Evolutionary conservation across 768 basidiomycete species (phyloP).

Genomic region (Hemileccinum impolitum): DNA sequence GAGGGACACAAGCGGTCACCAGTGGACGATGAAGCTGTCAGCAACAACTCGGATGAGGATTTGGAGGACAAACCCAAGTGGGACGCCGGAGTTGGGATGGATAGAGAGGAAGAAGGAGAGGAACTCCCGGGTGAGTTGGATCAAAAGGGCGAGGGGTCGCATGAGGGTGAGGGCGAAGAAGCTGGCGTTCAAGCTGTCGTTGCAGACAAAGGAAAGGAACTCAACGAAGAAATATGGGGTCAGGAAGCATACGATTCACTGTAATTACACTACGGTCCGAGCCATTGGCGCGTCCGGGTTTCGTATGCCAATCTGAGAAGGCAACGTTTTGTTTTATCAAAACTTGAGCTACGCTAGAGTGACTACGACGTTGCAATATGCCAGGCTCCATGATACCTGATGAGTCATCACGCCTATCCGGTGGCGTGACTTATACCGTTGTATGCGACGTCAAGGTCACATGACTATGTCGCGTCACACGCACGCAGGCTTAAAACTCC

Average conservation of each 20-base stretch:
- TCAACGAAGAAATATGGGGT: constrained; percentile 4
- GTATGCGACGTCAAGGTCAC: no score
- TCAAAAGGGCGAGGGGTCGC: no score
- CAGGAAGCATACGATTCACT: constrained; percentile 3
- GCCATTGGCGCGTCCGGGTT: background rate
- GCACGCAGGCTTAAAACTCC: no score
- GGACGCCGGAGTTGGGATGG: background rate
- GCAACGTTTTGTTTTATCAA: no score
- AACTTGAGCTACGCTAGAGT: background rate
- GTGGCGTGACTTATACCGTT: no score
- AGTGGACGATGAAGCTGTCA: background rate
- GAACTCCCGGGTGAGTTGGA: no score
- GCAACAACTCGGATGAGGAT: background rate
- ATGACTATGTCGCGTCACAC: no score
- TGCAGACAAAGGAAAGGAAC: constrained; percentile 5
- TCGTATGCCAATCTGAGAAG: background rate
- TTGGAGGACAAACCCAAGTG: background rate
- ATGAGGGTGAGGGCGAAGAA: background rate
- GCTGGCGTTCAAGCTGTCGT: no score
- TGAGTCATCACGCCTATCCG: no score
- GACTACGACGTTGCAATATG: background rate
- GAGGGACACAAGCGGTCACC: background rate
- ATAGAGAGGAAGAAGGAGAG: no score
- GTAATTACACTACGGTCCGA: background rate
- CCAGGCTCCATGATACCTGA: background rate